Evolutionary conservation across 148 eudicot genomes (phyloP).

Genomic region (Dianthus caryophyllus): DNA sequence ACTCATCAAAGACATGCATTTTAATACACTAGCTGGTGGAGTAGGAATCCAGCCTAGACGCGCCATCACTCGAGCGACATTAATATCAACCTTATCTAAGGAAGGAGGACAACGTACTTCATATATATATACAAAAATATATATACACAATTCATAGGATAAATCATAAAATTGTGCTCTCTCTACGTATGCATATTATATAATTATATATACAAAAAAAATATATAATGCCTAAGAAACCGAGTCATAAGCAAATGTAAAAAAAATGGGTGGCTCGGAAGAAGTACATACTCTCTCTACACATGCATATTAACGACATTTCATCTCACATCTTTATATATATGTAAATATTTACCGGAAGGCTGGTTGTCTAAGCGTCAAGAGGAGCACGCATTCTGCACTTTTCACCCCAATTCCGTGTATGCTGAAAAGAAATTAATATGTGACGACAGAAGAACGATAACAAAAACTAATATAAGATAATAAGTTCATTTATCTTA

Average conservation of each 20-base stretch:
- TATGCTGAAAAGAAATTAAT: slow-evolving; percentile 30
- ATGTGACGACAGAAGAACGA: no score
- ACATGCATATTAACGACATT: no score
- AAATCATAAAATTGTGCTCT: neutral
- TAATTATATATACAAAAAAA: no score
- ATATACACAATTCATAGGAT: no score
- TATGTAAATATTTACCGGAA: slow-evolving; percentile 37
- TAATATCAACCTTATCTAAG: slow-evolving; percentile 38
- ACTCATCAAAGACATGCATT: slow-evolving; percentile 26
- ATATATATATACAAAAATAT: neutral
- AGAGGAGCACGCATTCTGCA: slow-evolving; percentile 39
- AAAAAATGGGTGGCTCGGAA: no score
- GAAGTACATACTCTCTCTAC: no score
- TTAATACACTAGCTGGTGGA: slow-evolving; percentile 19
- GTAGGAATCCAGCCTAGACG: slow-evolving; percentile 45
- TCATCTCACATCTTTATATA: no score
- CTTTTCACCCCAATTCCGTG: slow-evolving; percentile 44
- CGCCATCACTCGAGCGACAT: slow-evolving; percentile 38
- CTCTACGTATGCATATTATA: no score
- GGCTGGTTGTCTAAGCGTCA: slow-evolving; percentile 42
- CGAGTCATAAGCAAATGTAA: no score
- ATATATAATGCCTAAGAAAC: no score
- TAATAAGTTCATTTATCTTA: no score
- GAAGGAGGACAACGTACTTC: neutral
- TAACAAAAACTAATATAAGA: no score